Base-by-base conservation (phyloP, 2,329 filamentous ascomycete species). In the Balansia obtecta region DNA sequence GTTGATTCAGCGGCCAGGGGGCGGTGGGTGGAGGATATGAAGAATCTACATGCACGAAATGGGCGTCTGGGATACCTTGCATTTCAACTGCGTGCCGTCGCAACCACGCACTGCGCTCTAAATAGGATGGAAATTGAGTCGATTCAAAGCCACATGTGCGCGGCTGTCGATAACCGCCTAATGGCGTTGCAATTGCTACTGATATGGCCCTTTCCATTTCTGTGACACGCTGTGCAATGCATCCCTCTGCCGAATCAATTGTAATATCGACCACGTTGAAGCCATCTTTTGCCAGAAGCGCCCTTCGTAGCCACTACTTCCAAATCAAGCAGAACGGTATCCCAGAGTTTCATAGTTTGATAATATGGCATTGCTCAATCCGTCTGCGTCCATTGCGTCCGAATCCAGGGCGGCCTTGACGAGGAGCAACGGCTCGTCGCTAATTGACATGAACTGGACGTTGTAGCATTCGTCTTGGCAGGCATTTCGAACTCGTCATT, bases 51-150 rank as follows among this genome's bases (percentile, higher is more conserved):
- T 65, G 64, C 68, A 72, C 68, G 63, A 71, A 66, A 13, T 68
- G 68, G 74, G 75, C 75, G 74, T 77, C 72, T 68, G 71, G 72
- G 70, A 73, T 72, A 73, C 68, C 70, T 73, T 72, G 69, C 71
- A 71, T 73, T 73, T 73, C 63, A 66, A 65, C 12, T 66, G 66
- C 67, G 64, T 62, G 67, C 63, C 13, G 22, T 47, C 20, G 13
- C 63, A 63, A 62, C 63, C 58, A 60, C 60, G 60, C 63, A 20
- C 18, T 49, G 46, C 18, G 40, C 47, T 27, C 30, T 64, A 61
- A 56, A 67, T 67, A 67, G 62, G 59, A 59, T 60, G 56, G 63
- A 64, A 27, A 27, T 27, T 59, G 63, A 60, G 64, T 60, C 61
- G 58, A 65, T 61, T 65, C 61, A 62, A 67, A 57, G 62, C 4